Evolutionary conservation across 345 rosid genomes (phyloP), one percentile per base, ranked within the genome.

Genomic region (Cardiospermum halicacabum): DNA sequence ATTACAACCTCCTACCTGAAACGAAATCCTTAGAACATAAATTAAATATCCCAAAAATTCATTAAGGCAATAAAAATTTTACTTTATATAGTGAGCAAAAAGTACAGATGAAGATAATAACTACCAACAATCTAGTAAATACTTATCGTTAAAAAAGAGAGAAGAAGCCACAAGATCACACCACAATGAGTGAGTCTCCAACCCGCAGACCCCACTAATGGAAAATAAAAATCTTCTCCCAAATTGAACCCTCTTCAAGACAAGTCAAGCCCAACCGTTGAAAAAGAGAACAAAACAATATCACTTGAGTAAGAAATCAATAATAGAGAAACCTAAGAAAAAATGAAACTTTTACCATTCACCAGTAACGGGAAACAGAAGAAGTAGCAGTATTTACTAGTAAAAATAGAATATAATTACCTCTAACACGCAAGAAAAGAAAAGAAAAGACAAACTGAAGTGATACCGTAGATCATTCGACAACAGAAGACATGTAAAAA

Each of bases 1-100:
- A 76, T 67, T 69, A 68, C 62, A 69, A 81, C 71, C 69, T 62
- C 73, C 73, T 70, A 71, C 78, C 81, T 74, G 79, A 74, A 78
- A 75, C 58, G 74, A 67, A 84, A 84, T 80, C 81, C 85, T 85
- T 74, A 81, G 70, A 79, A 68, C 80, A 62, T 28, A 71, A 77
- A 65, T 65, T 69, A 72, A 75, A 70, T n/a, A 64, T 65, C 58
- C 36, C 43, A 76, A 56, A 76, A 58, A 32, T 58, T 37, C 24
- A 62, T 42, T 55, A 53, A 32, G 67, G 40, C 64, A 66, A 57
- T 65, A 69, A 72, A 65, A 69, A 68, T 55, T 47, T 47, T 21
- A 49, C 31, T 48, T 51, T 3, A 47, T 49, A 7, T 34, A 19
- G 40, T n/a, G 30, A 19, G 43, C 36, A 34, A 56, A n/a, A 53